Evolutionary conservation across 306 rosid genomes (phyloP).

Genomic region (Cucurbita maxima): DNA sequence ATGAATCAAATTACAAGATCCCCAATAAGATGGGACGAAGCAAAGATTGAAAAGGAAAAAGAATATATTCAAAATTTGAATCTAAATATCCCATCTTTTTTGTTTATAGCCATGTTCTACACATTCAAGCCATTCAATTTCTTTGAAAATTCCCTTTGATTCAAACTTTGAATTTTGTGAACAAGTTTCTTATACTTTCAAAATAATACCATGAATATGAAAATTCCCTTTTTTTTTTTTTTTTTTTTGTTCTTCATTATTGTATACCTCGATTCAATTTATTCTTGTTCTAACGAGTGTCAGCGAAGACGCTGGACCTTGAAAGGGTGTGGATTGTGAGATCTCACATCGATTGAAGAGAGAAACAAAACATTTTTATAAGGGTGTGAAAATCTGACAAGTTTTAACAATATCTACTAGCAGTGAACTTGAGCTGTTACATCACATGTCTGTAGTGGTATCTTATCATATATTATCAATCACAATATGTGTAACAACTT

Average conservation of each 20-base stretch:
- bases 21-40: not conserved
- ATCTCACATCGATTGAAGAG: too few relatives aligned
- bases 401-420: too few relatives aligned
- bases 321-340: too few relatives aligned
- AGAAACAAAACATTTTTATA: too few relatives aligned
- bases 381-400: too few relatives aligned
- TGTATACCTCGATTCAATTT: not conserved
- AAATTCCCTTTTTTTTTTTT: not conserved
- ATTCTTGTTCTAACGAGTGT: not conserved
- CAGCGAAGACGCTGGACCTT: too few relatives aligned
- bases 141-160: not conserved
- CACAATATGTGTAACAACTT: too few relatives aligned
- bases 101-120: not conserved
- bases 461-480: too few relatives aligned
- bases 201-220: not conserved
- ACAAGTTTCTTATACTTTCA: not conserved
- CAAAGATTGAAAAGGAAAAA: not conserved
- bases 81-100: not conserved
- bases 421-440: too few relatives aligned
- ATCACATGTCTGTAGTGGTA: too few relatives aligned
- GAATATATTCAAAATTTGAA: not conserved
- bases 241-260: not conserved
- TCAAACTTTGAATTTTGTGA: not conserved
- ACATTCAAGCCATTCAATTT: not conserved
- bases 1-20: not conserved